Conservation (phyloP, 352 stramenopile genomes). For the Phytophthora pini region DNA sequence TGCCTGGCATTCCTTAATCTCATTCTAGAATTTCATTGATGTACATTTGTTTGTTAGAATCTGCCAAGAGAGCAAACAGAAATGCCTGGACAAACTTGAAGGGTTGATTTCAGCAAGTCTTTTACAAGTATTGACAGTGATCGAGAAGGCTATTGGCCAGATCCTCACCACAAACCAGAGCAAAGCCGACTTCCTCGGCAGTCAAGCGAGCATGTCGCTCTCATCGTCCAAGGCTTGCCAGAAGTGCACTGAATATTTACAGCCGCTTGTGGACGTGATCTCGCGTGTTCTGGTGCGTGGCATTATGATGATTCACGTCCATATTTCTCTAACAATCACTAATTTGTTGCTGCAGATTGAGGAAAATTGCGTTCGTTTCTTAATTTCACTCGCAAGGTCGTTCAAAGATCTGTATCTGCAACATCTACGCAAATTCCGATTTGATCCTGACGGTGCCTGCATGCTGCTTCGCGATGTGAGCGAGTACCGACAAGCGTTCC, state of each 20-base stretch:
- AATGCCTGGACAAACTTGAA: conserved; percentile 73
- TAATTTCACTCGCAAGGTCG: conserved; percentile 50
- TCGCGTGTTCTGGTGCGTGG: conserved; percentile 60
- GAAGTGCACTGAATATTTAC: conserved; percentile 75
- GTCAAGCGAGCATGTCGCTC: conserved; percentile 75
- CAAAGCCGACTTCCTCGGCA: conserved; percentile 81
- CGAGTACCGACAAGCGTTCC: conserved; percentile 76
- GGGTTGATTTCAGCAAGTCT: conserved; percentile 51
- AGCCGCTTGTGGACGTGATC: conserved; percentile 61
- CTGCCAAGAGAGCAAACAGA: conserved; percentile 79
- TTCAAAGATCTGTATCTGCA: conserved; percentile 84
- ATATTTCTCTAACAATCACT: background rate
- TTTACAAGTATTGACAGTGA: conserved; percentile 63
- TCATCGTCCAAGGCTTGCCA: conserved; percentile 74
- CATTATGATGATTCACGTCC: background rate
- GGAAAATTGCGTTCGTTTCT: conserved; percentile 72
- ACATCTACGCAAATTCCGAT: conserved; percentile 79
- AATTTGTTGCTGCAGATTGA: conserved; percentile 39
- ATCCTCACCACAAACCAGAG: conserved; percentile 67
- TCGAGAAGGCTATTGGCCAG: conserved; percentile 61
- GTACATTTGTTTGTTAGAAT: conserved; percentile 45
- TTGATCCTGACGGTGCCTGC: conserved; percentile 83
- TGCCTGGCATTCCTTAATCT: background rate
- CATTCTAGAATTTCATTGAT: no score
- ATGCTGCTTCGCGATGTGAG: conserved; percentile 84